Percentiles rank a stretch among this genome's conserved stretches.
Conservation (phyloP, 495 filamentous ascomycete genomes). For the Penicillium subrubescens region DNA sequence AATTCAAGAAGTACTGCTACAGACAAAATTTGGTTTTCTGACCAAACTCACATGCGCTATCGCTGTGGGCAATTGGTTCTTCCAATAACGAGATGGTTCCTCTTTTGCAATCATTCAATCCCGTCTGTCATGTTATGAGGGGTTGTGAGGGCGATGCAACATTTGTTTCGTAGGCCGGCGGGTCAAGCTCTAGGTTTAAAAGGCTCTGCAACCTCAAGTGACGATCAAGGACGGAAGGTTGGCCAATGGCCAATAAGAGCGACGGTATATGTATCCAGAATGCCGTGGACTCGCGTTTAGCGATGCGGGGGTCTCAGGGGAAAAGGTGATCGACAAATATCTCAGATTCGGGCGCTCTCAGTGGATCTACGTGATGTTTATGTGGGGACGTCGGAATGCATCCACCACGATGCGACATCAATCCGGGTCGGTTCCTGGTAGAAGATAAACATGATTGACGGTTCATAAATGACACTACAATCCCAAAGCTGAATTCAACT, state of each 20-base stretch:
- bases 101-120: background rate
- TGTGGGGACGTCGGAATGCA: conserved; percentile 1
- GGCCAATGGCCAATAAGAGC: background rate
- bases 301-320: background rate
- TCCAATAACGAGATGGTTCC: background rate
- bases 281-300: background rate
- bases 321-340: background rate
- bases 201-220: background rate
- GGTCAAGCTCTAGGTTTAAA: background rate
- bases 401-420: background rate
- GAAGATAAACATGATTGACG: background rate
- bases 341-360: background rate
- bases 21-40: background rate
- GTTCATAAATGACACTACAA: background rate
- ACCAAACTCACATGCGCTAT: background rate
- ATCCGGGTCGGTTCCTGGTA: background rate
- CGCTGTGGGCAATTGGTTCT: background rate
- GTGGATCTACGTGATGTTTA: background rate
- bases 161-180: background rate
- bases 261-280: background rate
- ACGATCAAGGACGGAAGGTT: background rate
- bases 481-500: background rate
- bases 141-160: background rate
- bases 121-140: background rate
- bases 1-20: background rate